phyloP scores from a whole-genome alignment of 164 flowering plant species.

The Taxillus chinensis region DNA sequence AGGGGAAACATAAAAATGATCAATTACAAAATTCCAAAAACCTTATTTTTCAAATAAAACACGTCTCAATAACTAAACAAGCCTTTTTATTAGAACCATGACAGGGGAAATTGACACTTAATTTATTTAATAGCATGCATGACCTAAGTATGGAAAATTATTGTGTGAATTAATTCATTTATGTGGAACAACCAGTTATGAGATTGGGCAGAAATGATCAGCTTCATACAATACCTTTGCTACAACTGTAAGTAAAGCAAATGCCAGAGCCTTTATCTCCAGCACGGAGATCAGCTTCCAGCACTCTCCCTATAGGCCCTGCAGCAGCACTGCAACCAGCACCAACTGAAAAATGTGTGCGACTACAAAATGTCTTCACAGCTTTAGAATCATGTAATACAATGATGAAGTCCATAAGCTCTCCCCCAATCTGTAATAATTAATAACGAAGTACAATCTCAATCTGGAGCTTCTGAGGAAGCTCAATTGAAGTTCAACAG shows the following conservation, averaged over 20 bases:
- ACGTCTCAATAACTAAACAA: too few relatives aligned
- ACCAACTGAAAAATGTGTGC: constrained; percentile 94
- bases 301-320: constrained; percentile 88
- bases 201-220: neutral
- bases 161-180: too few relatives aligned
- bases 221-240: constrained; percentile 58
- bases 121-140: too few relatives aligned
- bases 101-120: too few relatives aligned
- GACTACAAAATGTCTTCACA: constrained; percentile 92
- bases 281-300: constrained; percentile 97
- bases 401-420: constrained; percentile 82
- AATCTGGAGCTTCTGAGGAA: neutral
- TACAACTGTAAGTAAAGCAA: constrained; percentile 92
- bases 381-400: constrained; percentile 82
- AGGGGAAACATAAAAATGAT: too few relatives aligned
- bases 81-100: too few relatives aligned
- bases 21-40: too few relatives aligned
- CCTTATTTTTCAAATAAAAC: too few relatives aligned
- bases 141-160: too few relatives aligned
- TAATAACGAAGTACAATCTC: neutral
- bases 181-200: too few relatives aligned
- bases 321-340: constrained; percentile 99
- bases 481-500: neutral
- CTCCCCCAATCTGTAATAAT: constrained; percentile 66
- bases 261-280: constrained; percentile 92